A percentile compares a stretch with the other conserved stretches of the same genome.
Evolutionary conservation across 331 rosid species (phyloP).

Genomic region (Pyrus hybrid): DNA sequence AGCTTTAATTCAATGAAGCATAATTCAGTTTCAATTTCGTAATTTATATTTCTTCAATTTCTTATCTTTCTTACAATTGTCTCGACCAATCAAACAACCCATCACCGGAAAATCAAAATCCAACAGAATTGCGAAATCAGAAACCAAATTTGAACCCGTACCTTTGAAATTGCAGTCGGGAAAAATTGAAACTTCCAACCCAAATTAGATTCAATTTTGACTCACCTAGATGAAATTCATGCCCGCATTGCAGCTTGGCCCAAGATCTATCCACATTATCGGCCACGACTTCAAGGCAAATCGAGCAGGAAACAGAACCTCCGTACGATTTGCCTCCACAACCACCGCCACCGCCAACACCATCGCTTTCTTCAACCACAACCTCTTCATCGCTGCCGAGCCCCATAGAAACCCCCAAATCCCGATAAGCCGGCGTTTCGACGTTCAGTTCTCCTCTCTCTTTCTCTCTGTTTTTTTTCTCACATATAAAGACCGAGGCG

Average conservation of each 20-base stretch:
- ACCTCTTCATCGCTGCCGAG: constrained; percentile 61
- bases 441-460: neutral
- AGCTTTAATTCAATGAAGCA: neutral
- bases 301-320: constrained; percentile 69
- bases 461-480: neutral
- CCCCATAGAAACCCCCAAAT: constrained; percentile 43
- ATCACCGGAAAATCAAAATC: neutral
- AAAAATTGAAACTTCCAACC: neutral
- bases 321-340: constrained; percentile 42
- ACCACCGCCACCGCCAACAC: constrained; percentile 24
- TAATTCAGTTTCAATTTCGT: neutral
- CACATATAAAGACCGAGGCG: neutral
- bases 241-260: constrained; percentile 98
- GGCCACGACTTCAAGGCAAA: constrained; percentile 79
- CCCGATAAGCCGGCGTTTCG: neutral
- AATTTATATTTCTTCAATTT: neutral
- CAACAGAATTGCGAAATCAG: neutral
- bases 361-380: constrained; percentile 49
- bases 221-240: constrained; percentile 85
- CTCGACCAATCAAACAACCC: constrained; percentile 8
- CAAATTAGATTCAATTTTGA: neutral
- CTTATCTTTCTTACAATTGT: neutral
- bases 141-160: constrained; percentile 25
- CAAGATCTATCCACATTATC: constrained; percentile 83
- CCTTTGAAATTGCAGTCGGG: constrained; percentile 18